Percentiles rank a stretch among this genome's conserved stretches.
Conservation (phyloP, 225 moss, liverwort and hornwort genomes). For the Marchantia polymorpha region DNA sequence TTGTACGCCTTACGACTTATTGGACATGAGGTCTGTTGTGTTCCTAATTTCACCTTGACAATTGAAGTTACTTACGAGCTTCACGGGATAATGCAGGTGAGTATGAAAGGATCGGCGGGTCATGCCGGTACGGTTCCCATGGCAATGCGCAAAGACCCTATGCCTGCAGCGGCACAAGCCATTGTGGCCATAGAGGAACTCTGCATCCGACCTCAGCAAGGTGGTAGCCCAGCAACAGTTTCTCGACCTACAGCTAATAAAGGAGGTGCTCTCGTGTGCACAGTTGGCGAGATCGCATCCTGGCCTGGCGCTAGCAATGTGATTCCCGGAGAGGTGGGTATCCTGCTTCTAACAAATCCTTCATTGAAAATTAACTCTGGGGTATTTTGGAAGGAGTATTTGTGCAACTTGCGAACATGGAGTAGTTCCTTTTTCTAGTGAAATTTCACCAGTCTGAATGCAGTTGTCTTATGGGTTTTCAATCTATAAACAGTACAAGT, state of each 20-base stretch:
- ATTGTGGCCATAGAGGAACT: constrained; percentile 81
- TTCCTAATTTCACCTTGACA: not conserved
- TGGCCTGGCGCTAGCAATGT: constrained; percentile 99
- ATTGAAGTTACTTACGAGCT: not conserved
- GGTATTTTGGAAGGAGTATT: no score
- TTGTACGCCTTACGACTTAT: not conserved
- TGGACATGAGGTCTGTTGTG: not conserved
- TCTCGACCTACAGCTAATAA: constrained; percentile 39
- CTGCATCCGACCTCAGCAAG: constrained; percentile 68
- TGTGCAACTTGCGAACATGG: no score
- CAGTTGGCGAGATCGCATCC: constrained; percentile 83
- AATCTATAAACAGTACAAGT: no score
- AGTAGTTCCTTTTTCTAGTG: no score
- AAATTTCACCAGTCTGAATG: no score
- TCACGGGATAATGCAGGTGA: constrained; percentile 48
- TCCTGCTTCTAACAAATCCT: no score
- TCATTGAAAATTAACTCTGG: no score
- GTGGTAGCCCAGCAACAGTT: constrained; percentile 30
- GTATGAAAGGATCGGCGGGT: constrained; percentile 72
- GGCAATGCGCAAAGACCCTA: constrained; percentile 90
- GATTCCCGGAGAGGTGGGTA: constrained; percentile 79
- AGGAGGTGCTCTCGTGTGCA: constrained; percentile 68
- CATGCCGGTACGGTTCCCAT: constrained; percentile 99
- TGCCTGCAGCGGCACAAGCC: constrained; percentile 85
- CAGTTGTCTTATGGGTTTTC: no score